Percentiles rank a stretch among this genome's conserved stretches.
Conservation (phyloP, 108 stramenopile species). For the Cylindrotheca closterium region DNA sequence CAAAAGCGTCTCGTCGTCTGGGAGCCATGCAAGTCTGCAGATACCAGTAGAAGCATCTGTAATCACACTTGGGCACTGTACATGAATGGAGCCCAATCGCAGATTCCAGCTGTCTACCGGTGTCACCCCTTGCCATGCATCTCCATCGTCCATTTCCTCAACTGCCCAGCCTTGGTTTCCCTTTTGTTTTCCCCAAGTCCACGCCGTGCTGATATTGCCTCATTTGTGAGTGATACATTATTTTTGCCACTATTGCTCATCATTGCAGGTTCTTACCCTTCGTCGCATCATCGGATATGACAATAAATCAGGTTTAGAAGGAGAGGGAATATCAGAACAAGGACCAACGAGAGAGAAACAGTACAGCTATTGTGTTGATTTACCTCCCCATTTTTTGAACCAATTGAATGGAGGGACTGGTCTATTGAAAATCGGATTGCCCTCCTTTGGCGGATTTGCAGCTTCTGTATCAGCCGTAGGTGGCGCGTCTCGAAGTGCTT, state of each 20-base stretch:
- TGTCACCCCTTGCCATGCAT: constrained; percentile 79
- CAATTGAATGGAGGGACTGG: constrained; percentile 78
- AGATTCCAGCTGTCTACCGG: constrained; percentile 70
- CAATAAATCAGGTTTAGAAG: too few relatives aligned
- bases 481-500: constrained; percentile 53
- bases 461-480: constrained; percentile 68
- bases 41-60: constrained; percentile 52
- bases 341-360: too few relatives aligned
- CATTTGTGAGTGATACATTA: too few relatives aligned
- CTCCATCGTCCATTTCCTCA: constrained; percentile 71
- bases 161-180: constrained; percentile 84
- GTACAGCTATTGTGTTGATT: too few relatives aligned
- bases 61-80: constrained; percentile 74
- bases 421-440: constrained; percentile 68
- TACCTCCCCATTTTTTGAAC: constrained; percentile 82
- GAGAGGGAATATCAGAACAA: too few relatives aligned
- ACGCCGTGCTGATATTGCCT: too few relatives aligned
- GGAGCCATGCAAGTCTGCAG: constrained; percentile 81
- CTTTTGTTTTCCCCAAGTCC: constrained; percentile 82
- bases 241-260: too few relatives aligned
- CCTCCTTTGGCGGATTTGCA: constrained; percentile 39
- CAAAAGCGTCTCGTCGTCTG: constrained; percentile 69
- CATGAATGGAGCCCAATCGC: constrained; percentile 64
- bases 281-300: too few relatives aligned
- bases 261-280: too few relatives aligned